Evolutionary conservation across 441 rosid genomes (phyloP).

Genomic region (Pelargonium citronellum): DNA sequence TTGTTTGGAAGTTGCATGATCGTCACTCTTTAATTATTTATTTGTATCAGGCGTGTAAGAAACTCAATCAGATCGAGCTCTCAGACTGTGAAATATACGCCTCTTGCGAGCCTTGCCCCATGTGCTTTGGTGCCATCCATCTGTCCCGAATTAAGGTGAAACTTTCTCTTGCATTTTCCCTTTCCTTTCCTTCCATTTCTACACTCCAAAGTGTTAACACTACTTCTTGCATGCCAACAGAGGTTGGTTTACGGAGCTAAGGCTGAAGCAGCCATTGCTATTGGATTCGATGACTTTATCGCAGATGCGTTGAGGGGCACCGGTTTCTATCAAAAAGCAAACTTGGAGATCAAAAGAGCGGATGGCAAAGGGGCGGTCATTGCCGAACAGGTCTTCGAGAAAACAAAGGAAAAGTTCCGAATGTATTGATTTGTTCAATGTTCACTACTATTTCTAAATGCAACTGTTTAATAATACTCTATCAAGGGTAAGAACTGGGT

Average conservation of each 20-base stretch:
- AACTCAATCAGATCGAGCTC: constrained; percentile 70
- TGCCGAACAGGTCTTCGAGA: constrained; percentile 79
- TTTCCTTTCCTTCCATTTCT: no score
- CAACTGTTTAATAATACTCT: no score
- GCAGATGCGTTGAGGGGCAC: constrained; percentile 76
- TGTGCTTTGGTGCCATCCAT: constrained; percentile 95
- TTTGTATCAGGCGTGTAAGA: constrained; percentile 68
- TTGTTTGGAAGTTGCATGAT: neutral
- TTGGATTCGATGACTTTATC: constrained; percentile 68
- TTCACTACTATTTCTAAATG: neutral
- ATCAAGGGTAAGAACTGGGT: neutral
- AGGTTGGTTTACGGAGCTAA: constrained; percentile 73
- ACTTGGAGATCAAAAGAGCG: constrained; percentile 63
- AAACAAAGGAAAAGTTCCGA: constrained; percentile 62
- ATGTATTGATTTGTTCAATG: constrained; percentile 43
- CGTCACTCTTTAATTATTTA: neutral
- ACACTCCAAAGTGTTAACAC: neutral
- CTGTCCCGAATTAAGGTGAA: constrained; percentile 77
- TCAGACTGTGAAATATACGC: constrained; percentile 84
- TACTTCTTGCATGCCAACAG: constrained; percentile 24
- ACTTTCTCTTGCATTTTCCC: no score
- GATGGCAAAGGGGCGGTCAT: constrained; percentile 69
- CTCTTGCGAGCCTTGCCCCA: constrained; percentile 93
- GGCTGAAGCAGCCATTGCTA: constrained; percentile 83
- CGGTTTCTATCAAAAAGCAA: constrained; percentile 71